Conservation (phyloP, 1,284 basidiomycete genomes). For the Ustanciosporium gigantosporum region DNA sequence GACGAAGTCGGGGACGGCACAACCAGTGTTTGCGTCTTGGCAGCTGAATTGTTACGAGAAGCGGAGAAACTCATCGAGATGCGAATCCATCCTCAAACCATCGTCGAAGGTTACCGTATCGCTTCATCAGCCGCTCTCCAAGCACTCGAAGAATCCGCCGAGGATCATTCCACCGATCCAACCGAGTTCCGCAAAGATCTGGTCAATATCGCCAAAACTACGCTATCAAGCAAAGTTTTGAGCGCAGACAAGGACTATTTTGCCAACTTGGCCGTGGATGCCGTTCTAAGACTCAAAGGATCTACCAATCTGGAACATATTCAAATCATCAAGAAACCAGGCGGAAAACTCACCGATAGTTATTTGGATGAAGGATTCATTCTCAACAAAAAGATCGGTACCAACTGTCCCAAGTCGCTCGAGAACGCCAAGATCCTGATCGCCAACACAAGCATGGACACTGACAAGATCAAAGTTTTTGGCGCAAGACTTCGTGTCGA, state of each 20-base stretch:
- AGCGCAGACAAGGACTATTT: conserved; percentile 98
- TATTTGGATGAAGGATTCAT: conserved; percentile 99
- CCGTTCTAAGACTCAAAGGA: conserved; percentile 90
- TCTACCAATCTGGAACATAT: conserved; percentile 97
- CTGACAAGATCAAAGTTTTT: conserved; percentile 99
- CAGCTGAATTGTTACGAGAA: conserved; percentile 87
- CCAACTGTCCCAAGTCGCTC: conserved; percentile 90
- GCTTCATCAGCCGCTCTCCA: conserved; percentile 83
- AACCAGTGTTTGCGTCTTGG: conserved; percentile 89
- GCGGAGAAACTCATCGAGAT: conserved; percentile 88
- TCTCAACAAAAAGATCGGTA: conserved; percentile 92
- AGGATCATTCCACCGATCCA: conserved; percentile 76
- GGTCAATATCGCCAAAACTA: conserved; percentile 95
- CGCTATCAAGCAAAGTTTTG: conserved; percentile 92
- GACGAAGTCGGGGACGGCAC: conserved; percentile 99
- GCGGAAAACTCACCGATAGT: conserved; percentile 96
- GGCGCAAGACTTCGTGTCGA: conserved; percentile 95
- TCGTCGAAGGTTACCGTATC: conserved; percentile 96
- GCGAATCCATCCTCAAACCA: conserved; percentile 98
- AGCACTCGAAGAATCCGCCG: conserved; percentile 78
- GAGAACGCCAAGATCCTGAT: conserved; percentile 96
- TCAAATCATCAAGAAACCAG: conserved; percentile 99
- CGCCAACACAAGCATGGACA: conserved; percentile 99
- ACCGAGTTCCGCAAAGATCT: conserved; percentile 82
- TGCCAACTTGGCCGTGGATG: conserved; percentile 95